Percentiles rank a stretch among this genome's conserved stretches.
Evolutionary conservation across 306 rosid genomes (phyloP).

Genomic region (Cicer yamashitae): DNA sequence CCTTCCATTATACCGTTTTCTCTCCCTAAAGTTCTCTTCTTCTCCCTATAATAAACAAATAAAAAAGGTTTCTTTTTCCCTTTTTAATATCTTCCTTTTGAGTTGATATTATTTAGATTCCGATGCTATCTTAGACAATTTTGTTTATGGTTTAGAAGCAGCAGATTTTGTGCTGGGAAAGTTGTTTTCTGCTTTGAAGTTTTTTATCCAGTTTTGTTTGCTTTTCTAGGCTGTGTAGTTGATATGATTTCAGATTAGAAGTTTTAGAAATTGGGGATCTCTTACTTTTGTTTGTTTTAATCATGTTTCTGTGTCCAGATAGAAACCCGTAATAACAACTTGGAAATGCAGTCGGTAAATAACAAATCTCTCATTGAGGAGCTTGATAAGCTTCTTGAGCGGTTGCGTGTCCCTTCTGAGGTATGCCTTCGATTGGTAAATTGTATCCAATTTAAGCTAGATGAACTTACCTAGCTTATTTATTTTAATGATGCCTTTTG

Average conservation of each 20-base stretch:
- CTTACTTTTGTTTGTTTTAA: constrained; percentile 38
- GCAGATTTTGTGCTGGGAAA: constrained; percentile 26
- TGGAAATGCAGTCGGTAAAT: constrained; percentile 95
- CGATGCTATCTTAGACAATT: constrained; percentile 17
- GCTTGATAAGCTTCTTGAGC: constrained; percentile 88
- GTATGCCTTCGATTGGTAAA: constrained; percentile 54
- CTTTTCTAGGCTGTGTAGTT: constrained; percentile 25
- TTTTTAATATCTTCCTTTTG: constrained; percentile 6
- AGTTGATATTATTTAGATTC: constrained; percentile 1
- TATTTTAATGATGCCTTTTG: constrained; percentile 49
- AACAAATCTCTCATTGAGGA: constrained; percentile 93
- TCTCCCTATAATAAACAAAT: constrained; percentile 21
- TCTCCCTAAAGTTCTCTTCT: constrained; percentile 11
- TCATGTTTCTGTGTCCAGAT: constrained; percentile 66
- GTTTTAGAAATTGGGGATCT: constrained; percentile 17
- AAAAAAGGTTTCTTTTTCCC: background rate
- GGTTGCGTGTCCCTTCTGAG: constrained; percentile 92
- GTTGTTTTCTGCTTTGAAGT: constrained; percentile 33
- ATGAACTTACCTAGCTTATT: constrained; percentile 33
- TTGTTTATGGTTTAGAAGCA: constrained; percentile 19
- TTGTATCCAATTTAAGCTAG: constrained; percentile 31
- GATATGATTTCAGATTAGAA: constrained; percentile 22
- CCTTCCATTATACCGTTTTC: constrained; percentile 31
- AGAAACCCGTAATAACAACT: constrained; percentile 91
- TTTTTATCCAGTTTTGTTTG: constrained; percentile 25